Evolutionary conservation across 2,329 filamentous ascomycete species (phyloP).

Genomic region (Albophoma yamanashiensis): DNA sequence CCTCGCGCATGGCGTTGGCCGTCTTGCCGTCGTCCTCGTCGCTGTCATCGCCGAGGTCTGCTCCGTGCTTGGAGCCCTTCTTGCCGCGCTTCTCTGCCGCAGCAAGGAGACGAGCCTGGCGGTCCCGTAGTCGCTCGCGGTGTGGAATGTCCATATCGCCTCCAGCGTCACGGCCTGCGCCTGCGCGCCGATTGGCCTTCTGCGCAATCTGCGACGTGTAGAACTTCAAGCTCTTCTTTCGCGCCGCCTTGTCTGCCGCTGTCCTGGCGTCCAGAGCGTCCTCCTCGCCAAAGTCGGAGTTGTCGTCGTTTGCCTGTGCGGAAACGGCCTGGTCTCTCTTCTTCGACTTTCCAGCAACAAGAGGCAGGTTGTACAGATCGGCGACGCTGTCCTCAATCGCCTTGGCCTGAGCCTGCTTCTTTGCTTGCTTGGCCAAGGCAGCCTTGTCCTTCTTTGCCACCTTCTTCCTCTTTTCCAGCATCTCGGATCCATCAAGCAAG

Average conservation of each 20-base stretch:
- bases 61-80: slow-evolving; percentile 49
- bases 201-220: slow-evolving; percentile 97
- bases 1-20: slow-evolving; percentile 40
- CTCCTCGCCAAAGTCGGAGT: slow-evolving; percentile 92
- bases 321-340: slow-evolving; percentile 16
- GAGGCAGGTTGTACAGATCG: slow-evolving; percentile 53
- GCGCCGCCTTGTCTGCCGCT: slow-evolving; percentile 75
- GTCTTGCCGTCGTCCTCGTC: slow-evolving; percentile 54
- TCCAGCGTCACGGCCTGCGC: slow-evolving; percentile 61
- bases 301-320: slow-evolving; percentile 40
- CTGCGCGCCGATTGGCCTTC: slow-evolving; percentile 77
- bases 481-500: slow-evolving; percentile 16
- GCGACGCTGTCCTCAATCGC: slow-evolving; percentile 61
- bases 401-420: slow-evolving; percentile 37
- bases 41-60: slow-evolving; percentile 57
- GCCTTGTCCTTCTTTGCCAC: slow-evolving; percentile 23
- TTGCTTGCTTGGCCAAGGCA: slow-evolving; percentile 26
- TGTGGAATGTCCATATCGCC: slow-evolving; percentile 80
- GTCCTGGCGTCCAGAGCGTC: slow-evolving; percentile 65
- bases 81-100: slow-evolving; percentile 78
- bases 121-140: slow-evolving; percentile 77
- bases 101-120: slow-evolving; percentile 76
- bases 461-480: slow-evolving; percentile 15
- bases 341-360: slow-evolving; percentile 38
- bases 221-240: slow-evolving; percentile 89